Evolutionary conservation across 106 monocot genomes (phyloP).

Genomic region (Allium cepa): DNA sequence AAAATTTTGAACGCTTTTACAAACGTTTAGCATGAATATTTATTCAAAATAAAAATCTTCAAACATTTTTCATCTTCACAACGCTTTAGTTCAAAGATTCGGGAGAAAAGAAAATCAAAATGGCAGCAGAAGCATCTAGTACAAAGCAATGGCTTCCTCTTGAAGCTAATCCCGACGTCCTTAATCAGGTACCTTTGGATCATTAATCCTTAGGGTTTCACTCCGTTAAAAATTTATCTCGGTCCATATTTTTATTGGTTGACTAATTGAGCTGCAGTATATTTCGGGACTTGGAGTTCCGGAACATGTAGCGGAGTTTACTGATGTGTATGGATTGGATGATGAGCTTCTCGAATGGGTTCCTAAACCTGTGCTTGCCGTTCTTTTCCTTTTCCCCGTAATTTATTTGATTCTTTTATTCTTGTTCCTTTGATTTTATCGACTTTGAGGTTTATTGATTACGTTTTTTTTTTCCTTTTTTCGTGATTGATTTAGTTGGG

Average conservation of each 20-base stretch:
- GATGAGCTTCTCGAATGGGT: constrained; percentile 82
- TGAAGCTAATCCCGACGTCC: constrained; percentile 34
- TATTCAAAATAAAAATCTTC: too few species aligned
- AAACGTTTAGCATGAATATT: too few species aligned
- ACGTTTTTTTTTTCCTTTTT: not conserved
- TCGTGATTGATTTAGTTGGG: constrained; percentile 4
- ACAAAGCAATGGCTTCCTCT: constrained; percentile 31
- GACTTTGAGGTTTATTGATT: not conserved
- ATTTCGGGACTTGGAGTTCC: constrained; percentile 86
- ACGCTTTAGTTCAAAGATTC: not conserved
- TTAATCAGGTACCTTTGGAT: constrained; percentile 20
- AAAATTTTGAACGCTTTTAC: too few species aligned
- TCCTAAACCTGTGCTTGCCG: constrained; percentile 89
- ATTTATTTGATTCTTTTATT: not conserved
- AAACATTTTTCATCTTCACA: too few species aligned
- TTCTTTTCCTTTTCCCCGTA: constrained; percentile 73
- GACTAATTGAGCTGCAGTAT: constrained; percentile 31
- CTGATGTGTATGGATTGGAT: constrained; percentile 93
- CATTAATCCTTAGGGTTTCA: not conserved
- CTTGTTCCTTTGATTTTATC: not conserved
- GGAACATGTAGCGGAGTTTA: constrained; percentile 70
- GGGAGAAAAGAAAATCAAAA: not conserved
- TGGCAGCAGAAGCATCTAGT: constrained; percentile 3
- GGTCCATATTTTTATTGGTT: not conserved
- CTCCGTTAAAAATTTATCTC: not conserved